phyloP scores from a whole-genome alignment of 176 grass and related monocot species.

The Dendrocalamus sinicus region DNA sequence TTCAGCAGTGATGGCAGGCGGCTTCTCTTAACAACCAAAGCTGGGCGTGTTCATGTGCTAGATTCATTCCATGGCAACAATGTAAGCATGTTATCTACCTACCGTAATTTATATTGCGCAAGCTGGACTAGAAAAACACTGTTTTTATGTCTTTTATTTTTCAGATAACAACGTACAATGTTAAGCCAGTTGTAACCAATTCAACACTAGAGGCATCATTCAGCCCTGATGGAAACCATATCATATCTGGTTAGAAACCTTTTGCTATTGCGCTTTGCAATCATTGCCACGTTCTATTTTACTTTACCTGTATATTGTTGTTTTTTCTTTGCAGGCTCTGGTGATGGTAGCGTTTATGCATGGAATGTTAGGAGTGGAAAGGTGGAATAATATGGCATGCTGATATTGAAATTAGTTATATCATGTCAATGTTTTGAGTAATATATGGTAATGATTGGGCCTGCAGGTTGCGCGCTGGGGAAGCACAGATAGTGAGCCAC shows the following conservation, averaged over 20 bases:
- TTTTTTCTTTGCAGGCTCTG: conserved; percentile 64
- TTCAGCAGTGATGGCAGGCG: conserved; percentile 86
- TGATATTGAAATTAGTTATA: not conserved
- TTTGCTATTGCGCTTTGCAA: not conserved
- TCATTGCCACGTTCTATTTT: conserved; percentile 20
- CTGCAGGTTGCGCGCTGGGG: conserved; percentile 91
- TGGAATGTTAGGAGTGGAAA: conserved; percentile 92
- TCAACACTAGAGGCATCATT: conserved; percentile 92
- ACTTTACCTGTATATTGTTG: conserved; percentile 25
- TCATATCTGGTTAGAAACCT: conserved; percentile 71
- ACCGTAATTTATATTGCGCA: conserved; percentile 7
- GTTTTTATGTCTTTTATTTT: not conserved
- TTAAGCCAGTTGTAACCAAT: conserved; percentile 78
- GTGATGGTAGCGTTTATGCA: conserved; percentile 95
- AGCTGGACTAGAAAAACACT: not conserved
- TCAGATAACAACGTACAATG: conserved; percentile 78
- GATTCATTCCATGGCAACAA: conserved; percentile 89
- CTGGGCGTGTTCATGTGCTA: conserved; percentile 81
- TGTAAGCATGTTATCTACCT: conserved; percentile 54
- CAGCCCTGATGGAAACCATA: conserved; percentile 94
- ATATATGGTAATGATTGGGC: not conserved
- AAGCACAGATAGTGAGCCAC: conserved; percentile 90
- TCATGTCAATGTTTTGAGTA: not conserved
- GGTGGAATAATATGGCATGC: conserved; percentile 28
- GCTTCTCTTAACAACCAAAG: conserved; percentile 89